Conservation (phyloP, 768 basidiomycete species). For the Nevesoporus exiguus region DNA sequence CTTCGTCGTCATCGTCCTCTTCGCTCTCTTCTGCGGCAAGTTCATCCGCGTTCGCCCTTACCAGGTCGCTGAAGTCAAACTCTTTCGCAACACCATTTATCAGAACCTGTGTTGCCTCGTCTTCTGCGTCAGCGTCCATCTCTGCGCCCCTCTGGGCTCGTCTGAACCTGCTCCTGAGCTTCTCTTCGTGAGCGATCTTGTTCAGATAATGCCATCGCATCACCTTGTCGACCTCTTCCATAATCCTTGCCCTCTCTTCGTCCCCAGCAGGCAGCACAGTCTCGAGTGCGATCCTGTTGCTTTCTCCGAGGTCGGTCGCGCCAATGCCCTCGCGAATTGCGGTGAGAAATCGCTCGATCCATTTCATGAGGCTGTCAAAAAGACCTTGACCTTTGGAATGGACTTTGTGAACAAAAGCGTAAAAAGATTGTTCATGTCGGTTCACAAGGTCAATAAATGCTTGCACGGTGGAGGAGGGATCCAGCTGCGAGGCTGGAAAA, state of each 20-base stretch:
- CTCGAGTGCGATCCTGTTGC: constrained; percentile 66
- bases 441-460: constrained; percentile 90
- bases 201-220: constrained; percentile 92
- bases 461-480: constrained; percentile 84
- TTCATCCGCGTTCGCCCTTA: constrained; percentile 76
- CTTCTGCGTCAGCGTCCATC: constrained; percentile 59
- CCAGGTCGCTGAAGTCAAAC: constrained; percentile 76
- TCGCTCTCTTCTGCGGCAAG: constrained; percentile 70
- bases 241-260: constrained; percentile 67
- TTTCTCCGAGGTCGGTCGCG: constrained; percentile 15
- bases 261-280: constrained; percentile 84
- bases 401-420: constrained; percentile 96
- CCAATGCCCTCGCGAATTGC: constrained; percentile 88
- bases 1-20: constrained; percentile 43
- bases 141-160: constrained; percentile 44
- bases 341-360: constrained; percentile 94
- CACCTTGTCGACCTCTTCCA: constrained; percentile 85
- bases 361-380: constrained; percentile 91
- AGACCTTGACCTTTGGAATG: constrained; percentile 94
- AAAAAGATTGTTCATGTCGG: constrained; percentile 94
- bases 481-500: constrained; percentile 67
- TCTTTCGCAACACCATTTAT: constrained; percentile 80
- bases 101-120: constrained; percentile 78
- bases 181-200: constrained; percentile 90
- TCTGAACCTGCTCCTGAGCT: constrained; percentile 82